Conservation (phyloP, 208 protist genomes). For the Blastocrithidia nonstop region DNA sequence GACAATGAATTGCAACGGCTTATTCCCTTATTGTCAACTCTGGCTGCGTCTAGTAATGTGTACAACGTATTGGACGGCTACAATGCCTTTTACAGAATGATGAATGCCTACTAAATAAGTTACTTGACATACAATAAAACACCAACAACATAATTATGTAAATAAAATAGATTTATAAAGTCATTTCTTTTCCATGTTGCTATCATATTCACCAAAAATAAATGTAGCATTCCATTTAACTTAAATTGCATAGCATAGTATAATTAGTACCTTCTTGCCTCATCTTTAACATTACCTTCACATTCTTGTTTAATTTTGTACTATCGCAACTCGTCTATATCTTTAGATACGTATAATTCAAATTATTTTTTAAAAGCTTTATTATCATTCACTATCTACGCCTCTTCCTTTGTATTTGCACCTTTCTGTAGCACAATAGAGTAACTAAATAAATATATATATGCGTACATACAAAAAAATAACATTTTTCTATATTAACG, state of each 20-base stretch:
- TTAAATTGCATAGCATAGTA: no score
- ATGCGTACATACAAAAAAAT: not conserved
- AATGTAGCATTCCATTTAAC: no score
- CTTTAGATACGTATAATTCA: constrained; percentile 2
- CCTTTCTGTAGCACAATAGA: no score
- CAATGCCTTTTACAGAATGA: no score
- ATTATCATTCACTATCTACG: no score
- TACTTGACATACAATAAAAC: constrained; percentile 3
- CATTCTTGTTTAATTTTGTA: constrained; percentile 4
- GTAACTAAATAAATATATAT: constrained; percentile 1
- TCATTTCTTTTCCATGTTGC: no score
- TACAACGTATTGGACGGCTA: constrained; percentile 76
- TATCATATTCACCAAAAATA: no score
- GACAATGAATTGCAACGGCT: constrained; percentile 56
- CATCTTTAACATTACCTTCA: constrained; percentile 3
- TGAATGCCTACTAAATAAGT: no score
- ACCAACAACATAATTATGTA: not conserved
- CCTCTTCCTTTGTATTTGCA: no score
- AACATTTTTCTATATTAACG: not conserved
- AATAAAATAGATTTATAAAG: no score
- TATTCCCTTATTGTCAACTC: constrained; percentile 52
- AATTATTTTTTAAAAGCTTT: constrained; percentile 2
- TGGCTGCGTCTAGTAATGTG: constrained; percentile 49
- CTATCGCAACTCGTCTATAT: not conserved
- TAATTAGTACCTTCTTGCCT: no score